Conservation (phyloP, 495 filamentous ascomycete genomes). For the Hypomontagnella monticulosa region DNA sequence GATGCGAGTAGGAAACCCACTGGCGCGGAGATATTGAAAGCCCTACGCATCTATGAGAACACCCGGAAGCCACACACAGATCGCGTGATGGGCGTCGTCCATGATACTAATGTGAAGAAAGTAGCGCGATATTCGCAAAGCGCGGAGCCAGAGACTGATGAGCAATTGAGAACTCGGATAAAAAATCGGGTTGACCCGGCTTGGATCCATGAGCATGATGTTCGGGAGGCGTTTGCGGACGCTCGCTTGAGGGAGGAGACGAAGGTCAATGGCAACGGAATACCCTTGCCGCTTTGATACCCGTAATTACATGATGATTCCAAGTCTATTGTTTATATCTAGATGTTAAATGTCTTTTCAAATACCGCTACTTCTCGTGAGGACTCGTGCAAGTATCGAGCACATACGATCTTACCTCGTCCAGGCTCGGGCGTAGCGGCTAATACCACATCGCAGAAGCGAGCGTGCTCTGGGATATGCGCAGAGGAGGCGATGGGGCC, state of each 20-base stretch:
- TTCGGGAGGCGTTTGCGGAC: slow-evolving; percentile 49
- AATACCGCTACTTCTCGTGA: too few relatives aligned
- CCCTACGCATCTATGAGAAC: slow-evolving; percentile 52
- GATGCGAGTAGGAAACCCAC: slow-evolving; percentile 31
- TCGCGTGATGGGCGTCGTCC: slow-evolving; percentile 52
- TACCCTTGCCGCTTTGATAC: too few relatives aligned
- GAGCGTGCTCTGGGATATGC: too few relatives aligned
- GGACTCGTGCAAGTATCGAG: too few relatives aligned
- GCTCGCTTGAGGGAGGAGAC: neutral
- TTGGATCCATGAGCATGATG: slow-evolving; percentile 62
- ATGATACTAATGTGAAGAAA: slow-evolving; percentile 49
- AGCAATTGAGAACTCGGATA: slow-evolving; percentile 51
- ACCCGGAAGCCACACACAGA: slow-evolving; percentile 57
- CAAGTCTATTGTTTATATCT: too few relatives aligned
- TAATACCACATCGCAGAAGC: too few relatives aligned
- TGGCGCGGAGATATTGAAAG: slow-evolving; percentile 38
- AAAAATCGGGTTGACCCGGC: slow-evolving; percentile 49
- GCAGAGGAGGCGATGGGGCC: too few relatives aligned
- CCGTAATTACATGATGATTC: too few relatives aligned
- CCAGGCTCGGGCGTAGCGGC: too few relatives aligned
- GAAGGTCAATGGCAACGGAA: too few relatives aligned
- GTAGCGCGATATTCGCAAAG: slow-evolving; percentile 28
- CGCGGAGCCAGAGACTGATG: slow-evolving; percentile 48
- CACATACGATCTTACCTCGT: too few relatives aligned
- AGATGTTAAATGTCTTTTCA: too few relatives aligned